phyloP scores from a whole-genome alignment of 805 yeast genomes.

The Komagataella populi region DNA sequence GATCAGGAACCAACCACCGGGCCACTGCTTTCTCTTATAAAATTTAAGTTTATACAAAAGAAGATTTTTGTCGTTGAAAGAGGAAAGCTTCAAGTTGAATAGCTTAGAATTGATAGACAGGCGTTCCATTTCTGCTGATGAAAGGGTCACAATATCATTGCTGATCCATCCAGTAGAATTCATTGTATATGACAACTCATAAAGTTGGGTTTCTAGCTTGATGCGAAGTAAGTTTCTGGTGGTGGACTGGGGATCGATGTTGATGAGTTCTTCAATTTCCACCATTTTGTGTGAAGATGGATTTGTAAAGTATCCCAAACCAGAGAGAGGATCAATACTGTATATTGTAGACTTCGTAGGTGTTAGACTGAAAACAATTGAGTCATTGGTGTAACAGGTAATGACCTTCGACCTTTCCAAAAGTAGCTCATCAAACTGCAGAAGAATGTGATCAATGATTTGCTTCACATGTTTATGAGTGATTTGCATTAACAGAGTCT shows the following conservation, averaged over 20 bases:
- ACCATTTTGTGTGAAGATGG: slow-evolving; percentile 23
- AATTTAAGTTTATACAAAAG: slow-evolving; percentile 15
- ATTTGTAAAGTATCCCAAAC: slow-evolving; percentile 29
- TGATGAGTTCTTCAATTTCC: slow-evolving; percentile 17
- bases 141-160: slow-evolving; percentile 38
- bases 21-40: slow-evolving; percentile 40
- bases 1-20: slow-evolving; percentile 39
- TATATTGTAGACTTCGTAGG: slow-evolving; percentile 15
- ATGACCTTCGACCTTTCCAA: slow-evolving; percentile 16
- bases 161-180: slow-evolving; percentile 57
- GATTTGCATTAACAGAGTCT: slow-evolving; percentile 21
- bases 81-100: slow-evolving; percentile 10
- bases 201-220: slow-evolving; percentile 31
- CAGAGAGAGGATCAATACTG: slow-evolving; percentile 21
- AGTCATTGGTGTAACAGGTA: slow-evolving; percentile 11
- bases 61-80: slow-evolving; percentile 4
- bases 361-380: slow-evolving; percentile 14
- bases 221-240: slow-evolving; percentile 26
- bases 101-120: slow-evolving; percentile 20
- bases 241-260: slow-evolving; percentile 12
- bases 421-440: slow-evolving; percentile 14
- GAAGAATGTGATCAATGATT: slow-evolving; percentile 19
- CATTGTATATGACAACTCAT: slow-evolving; percentile 41
- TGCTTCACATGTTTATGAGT: slow-evolving; percentile 25
- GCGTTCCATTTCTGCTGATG: slow-evolving; percentile 30